Percentiles rank a stretch among this genome's conserved stretches.
phyloP scores from a whole-genome alignment of 306 rosid genomes.

The Castanospermum australe region DNA sequence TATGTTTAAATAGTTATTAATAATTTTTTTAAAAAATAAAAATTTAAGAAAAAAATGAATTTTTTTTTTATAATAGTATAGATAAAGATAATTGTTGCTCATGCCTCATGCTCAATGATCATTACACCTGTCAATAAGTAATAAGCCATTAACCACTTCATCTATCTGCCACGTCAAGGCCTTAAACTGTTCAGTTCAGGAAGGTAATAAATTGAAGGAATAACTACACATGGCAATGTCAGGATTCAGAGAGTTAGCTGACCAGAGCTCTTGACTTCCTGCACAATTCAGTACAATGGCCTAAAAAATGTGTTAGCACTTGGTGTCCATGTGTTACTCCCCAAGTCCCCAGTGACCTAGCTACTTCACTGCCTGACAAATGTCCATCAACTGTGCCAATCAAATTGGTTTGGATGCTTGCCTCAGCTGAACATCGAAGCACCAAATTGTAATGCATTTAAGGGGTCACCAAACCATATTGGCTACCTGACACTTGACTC shows the following conservation, averaged over 20 bases:
- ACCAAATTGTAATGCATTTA: not conserved
- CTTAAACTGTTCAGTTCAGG: no score
- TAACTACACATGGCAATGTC: not conserved
- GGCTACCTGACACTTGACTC: constrained; percentile 14
- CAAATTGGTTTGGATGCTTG: not conserved
- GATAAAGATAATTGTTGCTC: no score
- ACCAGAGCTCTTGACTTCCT: not conserved
- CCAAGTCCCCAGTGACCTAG: not conserved
- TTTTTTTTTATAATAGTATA: no score
- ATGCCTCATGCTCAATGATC: no score
- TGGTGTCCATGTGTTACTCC: not conserved
- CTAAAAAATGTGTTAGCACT: not conserved
- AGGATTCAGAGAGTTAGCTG: not conserved
- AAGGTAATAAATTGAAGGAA: not conserved
- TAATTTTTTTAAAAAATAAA: no score
- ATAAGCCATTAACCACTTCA: no score
- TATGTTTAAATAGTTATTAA: no score
- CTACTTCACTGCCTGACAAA: not conserved
- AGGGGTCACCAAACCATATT: not conserved
- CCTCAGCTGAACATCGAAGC: constrained; percentile 8
- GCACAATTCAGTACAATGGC: not conserved
- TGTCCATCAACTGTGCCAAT: not conserved
- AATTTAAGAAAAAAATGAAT: no score
- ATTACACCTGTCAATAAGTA: no score
- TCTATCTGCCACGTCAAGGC: no score